phyloP scores from a whole-genome alignment of 2,329 filamentous ascomycete genomes.

The Pyricularia grisea region DNA sequence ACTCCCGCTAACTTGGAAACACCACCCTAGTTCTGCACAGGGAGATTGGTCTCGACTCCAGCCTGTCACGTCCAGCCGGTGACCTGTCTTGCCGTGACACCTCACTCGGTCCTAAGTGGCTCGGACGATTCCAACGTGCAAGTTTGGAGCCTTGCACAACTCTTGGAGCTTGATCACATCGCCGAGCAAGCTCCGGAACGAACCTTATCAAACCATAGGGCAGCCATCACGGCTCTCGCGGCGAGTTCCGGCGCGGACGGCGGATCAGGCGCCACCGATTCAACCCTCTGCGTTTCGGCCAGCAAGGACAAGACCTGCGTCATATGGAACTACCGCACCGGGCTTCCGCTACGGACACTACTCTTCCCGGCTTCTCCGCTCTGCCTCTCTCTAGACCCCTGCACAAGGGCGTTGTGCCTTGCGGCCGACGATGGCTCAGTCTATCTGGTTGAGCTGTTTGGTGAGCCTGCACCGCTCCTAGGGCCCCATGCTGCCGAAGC shows the following conservation, averaged over 20 bases:
- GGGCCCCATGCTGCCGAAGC: conserved; percentile 39
- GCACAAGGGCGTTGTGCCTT: conserved; percentile 72
- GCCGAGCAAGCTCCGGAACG: conserved; percentile 58
- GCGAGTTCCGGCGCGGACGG: background rate
- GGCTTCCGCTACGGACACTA: conserved; percentile 68
- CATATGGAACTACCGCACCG: conserved; percentile 84
- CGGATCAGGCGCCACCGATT: conserved; percentile 28
- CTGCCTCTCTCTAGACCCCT: conserved; percentile 70
- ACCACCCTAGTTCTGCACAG: conserved; percentile 55
- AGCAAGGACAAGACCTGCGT: conserved; percentile 83
- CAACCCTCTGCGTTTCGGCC: conserved; percentile 75
- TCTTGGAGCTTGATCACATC: conserved; percentile 52
- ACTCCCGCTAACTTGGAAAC: background rate
- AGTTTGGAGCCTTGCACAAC: conserved; percentile 74
- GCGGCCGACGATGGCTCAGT: conserved; percentile 73
- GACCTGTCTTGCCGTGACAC: conserved; percentile 63
- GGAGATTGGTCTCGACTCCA: conserved; percentile 65
- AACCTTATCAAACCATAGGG: conserved; percentile 70
- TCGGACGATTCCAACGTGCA: conserved; percentile 84
- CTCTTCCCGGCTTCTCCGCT: conserved; percentile 66
- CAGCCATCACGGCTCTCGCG: conserved; percentile 61
- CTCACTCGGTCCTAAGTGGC: conserved; percentile 65
- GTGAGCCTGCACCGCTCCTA: conserved; percentile 41
- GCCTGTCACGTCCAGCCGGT: conserved; percentile 74
- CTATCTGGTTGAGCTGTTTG: conserved; percentile 67